Evolutionary conservation across 345 rosid species (phyloP).

Genomic region (Aegle marmelos): DNA sequence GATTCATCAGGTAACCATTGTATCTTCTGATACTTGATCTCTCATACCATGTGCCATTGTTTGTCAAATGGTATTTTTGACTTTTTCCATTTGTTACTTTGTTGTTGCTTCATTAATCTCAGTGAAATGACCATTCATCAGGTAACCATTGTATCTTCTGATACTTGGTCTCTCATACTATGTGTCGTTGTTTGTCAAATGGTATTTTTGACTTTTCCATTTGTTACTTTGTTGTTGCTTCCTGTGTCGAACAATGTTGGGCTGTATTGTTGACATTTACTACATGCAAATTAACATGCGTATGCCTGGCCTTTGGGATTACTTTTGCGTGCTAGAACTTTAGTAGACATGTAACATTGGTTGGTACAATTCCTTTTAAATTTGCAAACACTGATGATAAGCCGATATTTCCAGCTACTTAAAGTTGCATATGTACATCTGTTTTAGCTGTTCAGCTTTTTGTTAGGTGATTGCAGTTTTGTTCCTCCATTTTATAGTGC

Average conservation of each 20-base stretch:
- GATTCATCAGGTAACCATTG: conserved; percentile 42
- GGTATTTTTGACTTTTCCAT: neutral
- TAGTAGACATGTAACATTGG: neutral
- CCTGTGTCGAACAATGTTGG: neutral
- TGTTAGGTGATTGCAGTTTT: neutral
- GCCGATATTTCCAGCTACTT: neutral
- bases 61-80: neutral
- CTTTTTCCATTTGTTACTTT: neutral
- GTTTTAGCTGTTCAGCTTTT: neutral
- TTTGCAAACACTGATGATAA: neutral
- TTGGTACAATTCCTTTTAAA: neutral
- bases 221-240: neutral
- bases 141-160: conserved; percentile 24
- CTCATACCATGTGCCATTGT: neutral
- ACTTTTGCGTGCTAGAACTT: neutral
- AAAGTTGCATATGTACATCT: neutral
- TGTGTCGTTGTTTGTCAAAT: neutral
- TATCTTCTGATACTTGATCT: neutral
- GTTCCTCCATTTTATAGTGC: neutral
- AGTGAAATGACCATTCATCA: conserved; percentile 51
- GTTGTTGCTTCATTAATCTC: conserved; percentile 34
- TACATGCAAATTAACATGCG: neutral
- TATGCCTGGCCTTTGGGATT: neutral
- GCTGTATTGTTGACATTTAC: neutral
- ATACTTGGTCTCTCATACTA: neutral